These are phyloP conservation scores for Seminavis robusta DNA, from an alignment of 108 stramenopile genomes.

Conservation along the genomic window DNA sequence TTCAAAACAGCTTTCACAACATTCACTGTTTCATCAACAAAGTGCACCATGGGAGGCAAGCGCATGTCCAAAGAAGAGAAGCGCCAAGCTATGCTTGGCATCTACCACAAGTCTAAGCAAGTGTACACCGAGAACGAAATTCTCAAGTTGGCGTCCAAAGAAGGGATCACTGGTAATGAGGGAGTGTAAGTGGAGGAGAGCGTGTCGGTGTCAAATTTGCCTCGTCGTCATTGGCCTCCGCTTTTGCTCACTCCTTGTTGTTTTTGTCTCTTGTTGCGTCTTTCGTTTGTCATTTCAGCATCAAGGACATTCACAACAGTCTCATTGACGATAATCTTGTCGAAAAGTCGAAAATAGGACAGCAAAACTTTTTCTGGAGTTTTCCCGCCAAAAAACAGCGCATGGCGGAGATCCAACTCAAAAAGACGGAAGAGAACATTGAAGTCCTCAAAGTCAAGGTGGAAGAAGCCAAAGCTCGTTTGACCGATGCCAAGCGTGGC, in stretches of 20 bases:
- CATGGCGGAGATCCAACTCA: conserved; percentile 53
- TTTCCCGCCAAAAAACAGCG: conserved; percentile 89
- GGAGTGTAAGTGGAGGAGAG: conserved; percentile 21
- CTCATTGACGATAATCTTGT: conserved; percentile 86
- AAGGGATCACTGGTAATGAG: conserved; percentile 79
- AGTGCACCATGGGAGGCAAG: no score
- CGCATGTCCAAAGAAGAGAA: conserved; percentile 91
- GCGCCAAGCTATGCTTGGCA: conserved; percentile 65
- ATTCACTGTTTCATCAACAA: no score
- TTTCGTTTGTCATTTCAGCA: conserved; percentile 14
- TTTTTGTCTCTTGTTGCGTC: neutral
- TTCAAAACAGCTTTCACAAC: no score
- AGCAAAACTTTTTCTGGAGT: conserved; percentile 88
- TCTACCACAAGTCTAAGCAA: conserved; percentile 76
- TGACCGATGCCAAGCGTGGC: conserved; percentile 85
- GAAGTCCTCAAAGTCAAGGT: conserved; percentile 36
- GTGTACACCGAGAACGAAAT: conserved; percentile 93
- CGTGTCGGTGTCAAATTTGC: neutral
- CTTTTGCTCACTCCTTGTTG: neutral
- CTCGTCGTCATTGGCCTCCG: no score
- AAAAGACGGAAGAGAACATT: conserved; percentile 43
- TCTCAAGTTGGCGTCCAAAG: conserved; percentile 68
- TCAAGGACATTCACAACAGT: conserved; percentile 67
- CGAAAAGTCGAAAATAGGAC: conserved; percentile 91
- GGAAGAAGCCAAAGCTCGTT: conserved; percentile 50